phyloP scores from a whole-genome alignment of 345 rosid genomes.

The Melaleuca quinquenervia region DNA sequence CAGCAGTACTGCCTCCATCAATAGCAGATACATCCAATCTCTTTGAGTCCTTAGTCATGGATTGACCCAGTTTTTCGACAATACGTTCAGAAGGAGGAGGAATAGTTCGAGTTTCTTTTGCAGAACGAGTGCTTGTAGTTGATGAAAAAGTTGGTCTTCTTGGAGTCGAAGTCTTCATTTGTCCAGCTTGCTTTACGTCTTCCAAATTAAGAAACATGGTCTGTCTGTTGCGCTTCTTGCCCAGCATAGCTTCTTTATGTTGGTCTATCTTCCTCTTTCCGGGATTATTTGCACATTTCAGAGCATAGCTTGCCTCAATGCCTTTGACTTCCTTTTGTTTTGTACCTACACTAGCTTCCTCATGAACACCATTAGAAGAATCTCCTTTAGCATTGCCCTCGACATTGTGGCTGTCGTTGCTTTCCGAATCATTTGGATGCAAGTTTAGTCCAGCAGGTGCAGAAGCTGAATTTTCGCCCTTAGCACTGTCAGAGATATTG shows the following conservation, averaged over 20 bases:
- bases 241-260: constrained; percentile 93
- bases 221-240: constrained; percentile 93
- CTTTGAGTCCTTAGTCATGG: constrained; percentile 44
- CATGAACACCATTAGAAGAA: constrained; percentile 25
- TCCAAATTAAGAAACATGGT: constrained; percentile 83
- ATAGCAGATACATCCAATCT: constrained; percentile 35
- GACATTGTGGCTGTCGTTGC: constrained; percentile 18
- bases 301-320: constrained; percentile 68
- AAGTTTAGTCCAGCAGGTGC: constrained; percentile 20
- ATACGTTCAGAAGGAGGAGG: constrained; percentile 36
- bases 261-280: constrained; percentile 87
- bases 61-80: constrained; percentile 41
- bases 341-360: constrained; percentile 22
- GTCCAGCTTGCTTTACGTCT: constrained; percentile 88
- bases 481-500: constrained; percentile 17
- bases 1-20: constrained; percentile 40
- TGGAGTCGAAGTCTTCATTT: constrained; percentile 65
- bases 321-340: constrained; percentile 81
- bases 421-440: constrained; percentile 29
- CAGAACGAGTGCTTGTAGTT: constrained; percentile 53
- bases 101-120: constrained; percentile 55
- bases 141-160: constrained; percentile 55
- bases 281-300: constrained; percentile 51
- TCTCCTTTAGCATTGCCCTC: constrained; percentile 38
- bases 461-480: constrained; percentile 11